A percentile compares a stretch with the other conserved stretches of the same genome.
These are phyloP conservation scores for Rhynchosporium agropyri DNA, from an alignment of 2,329 filamentous ascomycete species.

Conservation along the genomic window DNA sequence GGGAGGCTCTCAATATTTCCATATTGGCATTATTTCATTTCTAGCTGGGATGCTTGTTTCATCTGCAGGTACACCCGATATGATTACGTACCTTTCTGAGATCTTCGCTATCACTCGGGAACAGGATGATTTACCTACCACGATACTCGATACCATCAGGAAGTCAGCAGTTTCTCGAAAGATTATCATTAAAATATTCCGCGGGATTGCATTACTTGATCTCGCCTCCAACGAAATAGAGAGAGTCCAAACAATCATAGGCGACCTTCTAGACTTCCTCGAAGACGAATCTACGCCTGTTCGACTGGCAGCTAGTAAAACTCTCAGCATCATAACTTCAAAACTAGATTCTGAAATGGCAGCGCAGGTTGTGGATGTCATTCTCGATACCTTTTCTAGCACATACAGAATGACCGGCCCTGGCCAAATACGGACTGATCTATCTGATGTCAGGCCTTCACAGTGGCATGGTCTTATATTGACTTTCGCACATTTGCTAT, in stretches of 20 bases:
- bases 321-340: constrained; percentile 82
- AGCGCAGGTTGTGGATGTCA: constrained; percentile 81
- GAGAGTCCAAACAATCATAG: constrained; percentile 78
- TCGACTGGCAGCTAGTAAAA: constrained; percentile 87
- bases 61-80: constrained; percentile 73
- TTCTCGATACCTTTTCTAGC: constrained; percentile 68
- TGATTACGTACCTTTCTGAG: constrained; percentile 64
- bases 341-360: constrained; percentile 81
- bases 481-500: constrained; percentile 83
- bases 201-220: constrained; percentile 70
- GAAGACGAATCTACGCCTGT: constrained; percentile 91
- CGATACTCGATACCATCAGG: constrained; percentile 58
- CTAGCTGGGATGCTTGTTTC: constrained; percentile 71
- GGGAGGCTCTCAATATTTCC: constrained; percentile 66
- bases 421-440: background rate
- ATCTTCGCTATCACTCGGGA: constrained; percentile 68
- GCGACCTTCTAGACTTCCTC: constrained; percentile 75
- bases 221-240: constrained; percentile 43
- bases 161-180: constrained; percentile 82
- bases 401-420: constrained; percentile 48
- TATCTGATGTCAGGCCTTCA: constrained; percentile 76
- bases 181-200: constrained; percentile 80
- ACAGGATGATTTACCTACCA: constrained; percentile 11
- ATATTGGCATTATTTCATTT: constrained; percentile 78
- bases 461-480: constrained; percentile 93